Base-by-base conservation (phyloP, 805 yeast species). In the Saccharomyces eubayanus region DNA sequence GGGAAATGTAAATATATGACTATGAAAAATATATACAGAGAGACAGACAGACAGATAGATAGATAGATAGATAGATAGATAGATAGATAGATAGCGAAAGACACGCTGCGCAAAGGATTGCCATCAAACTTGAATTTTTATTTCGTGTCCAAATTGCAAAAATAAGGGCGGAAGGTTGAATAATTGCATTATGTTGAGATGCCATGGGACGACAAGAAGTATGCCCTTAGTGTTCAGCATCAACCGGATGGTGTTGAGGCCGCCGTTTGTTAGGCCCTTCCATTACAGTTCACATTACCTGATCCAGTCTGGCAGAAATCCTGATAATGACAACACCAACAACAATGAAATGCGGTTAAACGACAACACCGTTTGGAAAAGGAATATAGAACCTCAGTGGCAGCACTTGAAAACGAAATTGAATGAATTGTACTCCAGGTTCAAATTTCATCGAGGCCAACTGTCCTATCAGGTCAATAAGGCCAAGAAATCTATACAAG, bases 401-500 rank as follows among this genome's bases (percentile, higher is more conserved):
- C 53, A 59, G 6, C 40, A 40, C 31, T n/a, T 58, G 9, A 57
- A 52, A 31, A 46, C 12, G 6, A 60, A 58, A 43, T 27, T 57
- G 31, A 31, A 53, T 3, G 54, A 46, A n/a, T 50, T 58, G 11
- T 48, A 49, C n/a, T 40, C 52, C 3, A 46, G 46, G 4, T 14
- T 59, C 6, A 56, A 56, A 29, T 52, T 59, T 3, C 58, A 59
- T 46, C 48, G 56, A 2, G 28, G 54, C 2, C 62, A 63, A 31
- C 28, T 64, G 28, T 51, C 57, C 10, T 46, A 53, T 11, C 69
- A 66, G 31, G 56, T 53, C 2, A 49, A 57, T 24, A 63, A 69
- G 49, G 73, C 75, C 21, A 70, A 62, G 41, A 57, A 61, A 9
- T 68, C 77, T 1, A 62, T 74, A n/a, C 62, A 59, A 47, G 69